Percentiles rank a stretch among this genome's conserved stretches.
These are phyloP conservation scores for Hippophae rhamnoides DNA, from an alignment of 306 rosid species.

Conservation along the genomic window DNA sequence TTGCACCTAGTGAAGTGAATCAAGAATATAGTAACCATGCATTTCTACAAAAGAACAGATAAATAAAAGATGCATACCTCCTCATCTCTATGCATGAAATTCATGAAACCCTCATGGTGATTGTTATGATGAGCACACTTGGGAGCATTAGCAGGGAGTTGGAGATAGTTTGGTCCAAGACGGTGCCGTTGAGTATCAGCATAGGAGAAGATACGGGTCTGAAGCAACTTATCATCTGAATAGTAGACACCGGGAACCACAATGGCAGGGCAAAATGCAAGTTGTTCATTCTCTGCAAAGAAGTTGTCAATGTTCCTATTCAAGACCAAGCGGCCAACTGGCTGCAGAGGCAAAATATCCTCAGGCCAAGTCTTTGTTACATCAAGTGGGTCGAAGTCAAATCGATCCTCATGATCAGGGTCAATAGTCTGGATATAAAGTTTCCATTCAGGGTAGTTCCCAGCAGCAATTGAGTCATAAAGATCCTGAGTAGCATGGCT, in stretches of 20 bases:
- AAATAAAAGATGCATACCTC: constrained; percentile 37
- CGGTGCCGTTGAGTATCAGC: constrained; percentile 92
- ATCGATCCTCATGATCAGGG: constrained; percentile 74
- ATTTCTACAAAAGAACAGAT: too few species aligned
- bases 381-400: constrained; percentile 92
- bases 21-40: too few species aligned
- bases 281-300: constrained; percentile 94
- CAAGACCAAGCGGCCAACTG: constrained; percentile 89
- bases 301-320: constrained; percentile 88
- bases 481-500: constrained; percentile 96
- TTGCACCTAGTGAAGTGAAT: too few species aligned
- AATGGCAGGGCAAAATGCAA: constrained; percentile 78
- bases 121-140: constrained; percentile 88
- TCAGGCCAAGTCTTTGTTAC: constrained; percentile 96
- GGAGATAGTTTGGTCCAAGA: constrained; percentile 95
- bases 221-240: constrained; percentile 92
- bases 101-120: constrained; percentile 91
- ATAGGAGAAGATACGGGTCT: constrained; percentile 76
- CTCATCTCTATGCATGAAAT: constrained; percentile 89
- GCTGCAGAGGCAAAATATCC: constrained; percentile 89
- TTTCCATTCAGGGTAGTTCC: constrained; percentile 97
- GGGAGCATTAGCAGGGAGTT: constrained; percentile 87
- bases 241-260: constrained; percentile 79
- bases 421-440: constrained; percentile 78
- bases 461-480: constrained; percentile 84